Conservation (phyloP, 305 asterid genomes). For the Fraxinus latifolia region DNA sequence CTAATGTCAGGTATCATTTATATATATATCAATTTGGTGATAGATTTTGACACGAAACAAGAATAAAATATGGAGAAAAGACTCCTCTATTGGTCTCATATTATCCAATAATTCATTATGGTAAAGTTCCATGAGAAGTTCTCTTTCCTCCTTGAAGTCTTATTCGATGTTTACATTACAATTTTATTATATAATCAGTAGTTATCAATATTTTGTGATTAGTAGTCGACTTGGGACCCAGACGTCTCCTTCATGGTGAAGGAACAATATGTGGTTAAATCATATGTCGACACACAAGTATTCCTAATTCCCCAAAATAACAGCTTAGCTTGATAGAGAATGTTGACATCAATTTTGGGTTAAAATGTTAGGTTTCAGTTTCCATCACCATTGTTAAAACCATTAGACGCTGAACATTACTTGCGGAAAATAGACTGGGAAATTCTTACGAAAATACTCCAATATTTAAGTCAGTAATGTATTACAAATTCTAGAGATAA, state of each 20-base stretch:
- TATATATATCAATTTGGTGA: conserved; percentile 11
- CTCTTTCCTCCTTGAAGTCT: conserved; percentile 39
- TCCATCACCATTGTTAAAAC: not conserved
- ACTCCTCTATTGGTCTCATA: conserved; percentile 31
- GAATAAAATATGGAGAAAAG: conserved; percentile 28
- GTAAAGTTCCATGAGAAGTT: conserved; percentile 40
- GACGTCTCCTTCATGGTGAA: conserved; percentile 24
- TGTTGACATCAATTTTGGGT: not conserved
- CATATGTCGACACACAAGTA: not conserved
- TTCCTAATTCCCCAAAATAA: not conserved
- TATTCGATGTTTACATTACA: conserved; percentile 26
- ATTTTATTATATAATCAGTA: conserved; percentile 6
- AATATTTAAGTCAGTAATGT: not conserved
- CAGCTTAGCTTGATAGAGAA: conserved; percentile 20
- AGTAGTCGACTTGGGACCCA: conserved; percentile 28
- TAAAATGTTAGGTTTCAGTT: not conserved
- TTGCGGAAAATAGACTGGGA: not conserved
- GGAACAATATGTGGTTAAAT: conserved; percentile 8
- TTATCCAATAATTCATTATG: conserved; percentile 11
- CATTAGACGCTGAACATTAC: not conserved
- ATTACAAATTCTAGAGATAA: not conserved
- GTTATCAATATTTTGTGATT: conserved; percentile 25
- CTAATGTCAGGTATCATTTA: conserved; percentile 8
- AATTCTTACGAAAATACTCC: not conserved
- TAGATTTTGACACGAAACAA: conserved; percentile 30